Evolutionary conservation across 768 basidiomycete genomes (phyloP), one percentile per base, ranked within the genome.

Genomic region (Russula vinacea): DNA sequence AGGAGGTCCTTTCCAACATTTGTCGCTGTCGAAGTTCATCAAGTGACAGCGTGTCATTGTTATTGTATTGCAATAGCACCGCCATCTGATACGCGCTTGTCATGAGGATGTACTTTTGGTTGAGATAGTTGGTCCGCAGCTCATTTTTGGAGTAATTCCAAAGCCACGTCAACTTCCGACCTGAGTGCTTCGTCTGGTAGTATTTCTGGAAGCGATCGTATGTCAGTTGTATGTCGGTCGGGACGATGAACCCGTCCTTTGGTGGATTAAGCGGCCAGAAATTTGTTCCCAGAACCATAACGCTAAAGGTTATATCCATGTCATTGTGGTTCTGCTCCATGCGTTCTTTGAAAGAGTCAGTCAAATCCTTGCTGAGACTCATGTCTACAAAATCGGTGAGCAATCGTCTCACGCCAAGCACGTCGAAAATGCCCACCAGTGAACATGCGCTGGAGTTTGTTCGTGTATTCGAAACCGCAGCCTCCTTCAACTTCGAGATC

Each of bases 101-200:
- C 87, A 94, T 92, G 73, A 98, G 78, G 70, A 96, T 94, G 78
- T 98, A 98, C 76, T 94, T 97, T 76, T 94, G 93, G 71, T 87
- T 88, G 59, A 92, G 81, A 76, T 97, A 94, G 72, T 90, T 94
- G 67, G 95, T 95, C 61, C 89, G 85, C 7, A 99, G 83, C 74
- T 99, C 97, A 77, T 95, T 95, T 79, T 96, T 96, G 60, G 88
- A 94, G 74, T 95, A 92, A 72, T 98, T 96, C 97, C 97, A 99
- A 11, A 98, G 78, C 96, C 96, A 99, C 0, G 92, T 95, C 49
- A 99, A 82, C 73, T 96, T 96, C 65, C 96, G 89, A 16, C 94
- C 96, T 2, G 89, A 91, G 74, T 96, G 93, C 75, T 95, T 94
- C 72, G 86, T 86, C 72, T 92, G 90, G 74, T 98, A 98, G 79